Percentiles rank a stretch among this genome's conserved stretches.
Evolutionary conservation across 2,329 filamentous ascomycete species (phyloP).

Genomic region (Calonectria ilicicola): DNA sequence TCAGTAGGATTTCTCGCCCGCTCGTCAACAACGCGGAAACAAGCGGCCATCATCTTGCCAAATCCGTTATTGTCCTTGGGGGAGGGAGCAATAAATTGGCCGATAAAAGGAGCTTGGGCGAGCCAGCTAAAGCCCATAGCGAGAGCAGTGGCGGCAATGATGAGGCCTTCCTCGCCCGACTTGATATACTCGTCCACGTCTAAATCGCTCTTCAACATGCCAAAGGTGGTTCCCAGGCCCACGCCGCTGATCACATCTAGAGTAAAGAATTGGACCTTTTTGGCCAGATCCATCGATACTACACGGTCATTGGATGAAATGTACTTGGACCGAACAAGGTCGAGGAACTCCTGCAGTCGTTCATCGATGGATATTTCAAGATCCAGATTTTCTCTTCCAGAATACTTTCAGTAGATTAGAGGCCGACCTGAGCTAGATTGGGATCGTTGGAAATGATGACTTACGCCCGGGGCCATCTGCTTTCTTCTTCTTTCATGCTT

Average conservation of each 20-base stretch:
- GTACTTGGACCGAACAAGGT: slow-evolving; percentile 59
- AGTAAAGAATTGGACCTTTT: slow-evolving; percentile 62
- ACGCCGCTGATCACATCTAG: slow-evolving; percentile 66
- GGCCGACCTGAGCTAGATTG: too few relatives aligned
- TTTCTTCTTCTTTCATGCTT: slow-evolving; percentile 59
- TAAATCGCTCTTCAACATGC: slow-evolving; percentile 57
- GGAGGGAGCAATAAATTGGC: slow-evolving; percentile 42
- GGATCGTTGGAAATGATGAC: slow-evolving; percentile 13
- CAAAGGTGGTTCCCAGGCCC: slow-evolving; percentile 62
- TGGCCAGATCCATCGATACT: slow-evolving; percentile 58
- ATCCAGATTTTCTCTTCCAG: slow-evolving; percentile 64
- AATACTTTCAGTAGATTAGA: slow-evolving; percentile 55
- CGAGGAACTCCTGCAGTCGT: slow-evolving; percentile 57
- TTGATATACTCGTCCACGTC: slow-evolving; percentile 57
- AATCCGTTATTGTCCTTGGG: slow-evolving; percentile 46
- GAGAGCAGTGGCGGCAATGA: slow-evolving; percentile 39
- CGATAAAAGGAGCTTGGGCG: slow-evolving; percentile 43
- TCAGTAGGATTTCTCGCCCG: slow-evolving; percentile 38
- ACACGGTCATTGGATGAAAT: slow-evolving; percentile 45
- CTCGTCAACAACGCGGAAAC: slow-evolving; percentile 44
- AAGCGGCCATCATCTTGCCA: slow-evolving; percentile 49
- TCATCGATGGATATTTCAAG: slow-evolving; percentile 63
- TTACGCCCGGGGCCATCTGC: slow-evolving; percentile 64
- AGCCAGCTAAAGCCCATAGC: slow-evolving; percentile 45
- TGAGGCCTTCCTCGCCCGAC: slow-evolving; percentile 49